Base-by-base conservation (phyloP, 805 yeast genomes). In the Wickerhamomyces xylosicus region DNA sequence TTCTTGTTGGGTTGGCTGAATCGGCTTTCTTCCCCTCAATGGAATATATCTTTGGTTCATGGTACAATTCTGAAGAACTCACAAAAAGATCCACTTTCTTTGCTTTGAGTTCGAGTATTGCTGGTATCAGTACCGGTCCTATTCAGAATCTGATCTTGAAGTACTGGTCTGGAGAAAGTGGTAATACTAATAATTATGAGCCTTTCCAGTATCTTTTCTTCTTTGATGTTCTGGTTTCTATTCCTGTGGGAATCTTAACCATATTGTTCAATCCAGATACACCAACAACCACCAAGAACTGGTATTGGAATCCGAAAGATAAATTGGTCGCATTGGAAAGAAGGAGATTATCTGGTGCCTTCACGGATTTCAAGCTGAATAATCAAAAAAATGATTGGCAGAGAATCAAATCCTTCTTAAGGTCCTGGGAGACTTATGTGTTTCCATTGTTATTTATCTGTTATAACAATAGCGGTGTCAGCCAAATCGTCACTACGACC, bases 11-110 rank as follows among this genome's bases (percentile, higher is more conserved):
- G 0, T 47, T 70, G n/a, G 43, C 58, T 13, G 74, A 69, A 40
- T 53, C 67, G 6, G 73, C 71, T 0, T 67, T 61, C 41, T 69
- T 69, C 48, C 73, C 74, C 3, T 69, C 71, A n/a, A 52, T 67
- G 41, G 69, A 66, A 39, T 66, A 63, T 40, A 51, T 67, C n/a
- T 54, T 57, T 19, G 66, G 66, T 1, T 52, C 59, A 7, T 60
- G 62, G 55, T 62, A 59, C 40, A 44, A 50, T 19, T 50, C 56
- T 13, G 43, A 41, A 2, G 67, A 63, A 41, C 40, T 62, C 20
- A 47, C 60, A 19, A 63, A 61, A 36, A 45, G 67, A 43, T 55
- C 63, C 13, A 43, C 44, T 2, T 19, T 43, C 3, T 62, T 62
- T 48, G 59, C 58, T 14, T 48, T 54, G 14, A 48, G 63, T 7